Base-by-base conservation (phyloP, 306 rosid genomes). In the Cicer chorassanicum region DNA sequence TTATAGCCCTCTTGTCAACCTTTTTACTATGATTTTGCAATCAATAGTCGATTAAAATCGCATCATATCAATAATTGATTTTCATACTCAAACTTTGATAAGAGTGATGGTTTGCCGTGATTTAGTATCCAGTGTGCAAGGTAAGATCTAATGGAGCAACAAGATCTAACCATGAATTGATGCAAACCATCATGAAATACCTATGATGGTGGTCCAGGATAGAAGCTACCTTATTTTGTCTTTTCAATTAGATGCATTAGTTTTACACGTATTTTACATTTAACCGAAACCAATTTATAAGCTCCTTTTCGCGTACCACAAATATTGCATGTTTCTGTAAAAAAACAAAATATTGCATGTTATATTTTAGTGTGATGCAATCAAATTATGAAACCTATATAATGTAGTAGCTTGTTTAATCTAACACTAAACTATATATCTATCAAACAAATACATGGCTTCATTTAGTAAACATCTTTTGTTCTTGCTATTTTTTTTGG, bases 371-470 rank as follows among this genome's bases (percentile, higher is more conserved):
- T 15, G 50, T 9, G 14, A 46, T 44, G 21, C 29, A 14, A 21
- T 45, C 49, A 45, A 38, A 50, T 49, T 6, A 49, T 48, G 51
- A 2, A 56, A 49, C 11, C 50, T 63, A 38, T 63, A 74, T 38
- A 74, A 0, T 21, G 36, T 11, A 10, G 5, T 38, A 14, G 18
- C 2, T 53, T 44, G 38, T 43, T 18, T 72, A 56, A 5, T 49
- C 7, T 45, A 38, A 21, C 68, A 62, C 49, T 7, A 11, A 63
- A 38, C 62, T 8, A 62, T 63, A 12, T 12, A 18, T 19, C 9
- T 6, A 61, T 45, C 15, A 18, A 74, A 75, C 1, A 49, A 29
- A 15, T 5, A 65, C n/a, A 74, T 74, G 79, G 63, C 51, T 49
- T 64, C 49, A 11, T 50, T 50, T 38, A 13, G 8, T 44, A 75